phyloP scores from a whole-genome alignment of 1,139 yeast genomes.

The Blastobotrys raffinosifermentans region DNA sequence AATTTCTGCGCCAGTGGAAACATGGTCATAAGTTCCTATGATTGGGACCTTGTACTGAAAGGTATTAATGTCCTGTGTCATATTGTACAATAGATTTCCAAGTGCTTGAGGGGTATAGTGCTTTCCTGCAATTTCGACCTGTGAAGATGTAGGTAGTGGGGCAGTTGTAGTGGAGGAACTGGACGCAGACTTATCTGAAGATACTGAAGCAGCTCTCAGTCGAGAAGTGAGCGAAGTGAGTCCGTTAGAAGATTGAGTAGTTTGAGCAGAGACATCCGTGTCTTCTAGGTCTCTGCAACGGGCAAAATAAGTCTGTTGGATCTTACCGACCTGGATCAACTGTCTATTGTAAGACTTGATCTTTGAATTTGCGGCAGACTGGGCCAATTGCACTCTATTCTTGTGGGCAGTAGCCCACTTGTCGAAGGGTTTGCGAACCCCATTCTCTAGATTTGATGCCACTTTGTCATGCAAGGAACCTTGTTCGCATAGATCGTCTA shows the following conservation, averaged over 20 bases:
- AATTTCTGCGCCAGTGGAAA: constrained; percentile 54
- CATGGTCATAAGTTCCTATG: constrained; percentile 54
- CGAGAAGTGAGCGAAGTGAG: neutral
- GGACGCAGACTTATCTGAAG: neutral
- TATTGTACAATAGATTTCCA: constrained; percentile 34
- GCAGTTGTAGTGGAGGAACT: neutral
- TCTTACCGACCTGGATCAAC: constrained; percentile 44
- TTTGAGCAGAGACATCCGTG: constrained; percentile 13
- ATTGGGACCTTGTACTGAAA: constrained; percentile 46
- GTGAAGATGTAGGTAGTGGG: too few species aligned
- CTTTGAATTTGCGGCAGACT: constrained; percentile 43
- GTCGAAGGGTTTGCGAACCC: constrained; percentile 63
- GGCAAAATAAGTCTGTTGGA: constrained; percentile 61
- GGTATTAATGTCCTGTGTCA: constrained; percentile 40
- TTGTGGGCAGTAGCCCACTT: constrained; percentile 70
- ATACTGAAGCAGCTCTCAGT: neutral
- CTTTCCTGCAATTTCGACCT: constrained; percentile 27
- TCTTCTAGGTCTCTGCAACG: constrained; percentile 71
- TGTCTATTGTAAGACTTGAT: constrained; percentile 45
- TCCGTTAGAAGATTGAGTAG: constrained; percentile 3
- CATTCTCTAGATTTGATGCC: constrained; percentile 52
- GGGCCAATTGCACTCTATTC: constrained; percentile 55
- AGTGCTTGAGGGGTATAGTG: constrained; percentile 16
- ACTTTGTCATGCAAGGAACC: constrained; percentile 60
- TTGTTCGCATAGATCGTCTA: constrained; percentile 47